Conservation (phyloP, 306 rosid genomes). For the Geum urbanum region DNA sequence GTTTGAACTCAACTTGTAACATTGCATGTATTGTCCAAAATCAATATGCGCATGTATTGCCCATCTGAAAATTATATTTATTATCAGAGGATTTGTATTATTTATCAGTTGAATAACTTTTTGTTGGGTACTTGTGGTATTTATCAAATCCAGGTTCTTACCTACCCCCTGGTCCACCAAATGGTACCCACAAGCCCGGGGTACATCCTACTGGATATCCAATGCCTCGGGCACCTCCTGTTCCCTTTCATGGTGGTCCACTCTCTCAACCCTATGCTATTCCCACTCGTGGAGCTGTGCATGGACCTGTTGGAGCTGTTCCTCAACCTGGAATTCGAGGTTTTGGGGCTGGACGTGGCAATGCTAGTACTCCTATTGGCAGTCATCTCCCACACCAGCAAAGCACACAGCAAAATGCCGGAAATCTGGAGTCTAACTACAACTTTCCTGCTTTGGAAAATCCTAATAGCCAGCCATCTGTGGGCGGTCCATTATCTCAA, state of each 20-base stretch:
- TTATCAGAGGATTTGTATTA: not conserved
- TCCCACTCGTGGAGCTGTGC: conserved; percentile 94
- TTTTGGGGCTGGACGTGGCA: conserved; percentile 92
- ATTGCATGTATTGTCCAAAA: not conserved
- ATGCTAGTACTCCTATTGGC: conserved; percentile 74
- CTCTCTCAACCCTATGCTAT: conserved; percentile 99
- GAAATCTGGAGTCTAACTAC: conserved; percentile 72
- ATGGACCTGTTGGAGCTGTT: conserved; percentile 98
- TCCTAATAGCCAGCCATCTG: conserved; percentile 96
- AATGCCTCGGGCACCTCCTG: conserved; percentile 77
- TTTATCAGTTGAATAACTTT: not conserved
- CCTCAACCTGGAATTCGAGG: conserved; percentile 92
- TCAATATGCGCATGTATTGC: not conserved
- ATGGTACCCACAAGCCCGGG: conserved; percentile 90
- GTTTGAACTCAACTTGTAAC: too few species aligned
- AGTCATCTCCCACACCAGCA: conserved; percentile 90
- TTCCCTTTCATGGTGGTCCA: conserved; percentile 81
- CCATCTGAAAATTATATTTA: too few species aligned
- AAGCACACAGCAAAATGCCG: conserved; percentile 71
- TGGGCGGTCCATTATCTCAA: conserved; percentile 90
- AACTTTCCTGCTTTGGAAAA: conserved; percentile 81
- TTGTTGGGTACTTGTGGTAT: not conserved
- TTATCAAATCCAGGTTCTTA: conserved; percentile 60
- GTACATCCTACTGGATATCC: conserved; percentile 87
- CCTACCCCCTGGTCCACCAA: conserved; percentile 79